A percentile compares a stretch with the other conserved stretches of the same genome.
These are phyloP conservation scores for Paraconiothyrium sp. DNA, from an alignment of 2,329 filamentous ascomycete genomes.

Conservation along the genomic window DNA sequence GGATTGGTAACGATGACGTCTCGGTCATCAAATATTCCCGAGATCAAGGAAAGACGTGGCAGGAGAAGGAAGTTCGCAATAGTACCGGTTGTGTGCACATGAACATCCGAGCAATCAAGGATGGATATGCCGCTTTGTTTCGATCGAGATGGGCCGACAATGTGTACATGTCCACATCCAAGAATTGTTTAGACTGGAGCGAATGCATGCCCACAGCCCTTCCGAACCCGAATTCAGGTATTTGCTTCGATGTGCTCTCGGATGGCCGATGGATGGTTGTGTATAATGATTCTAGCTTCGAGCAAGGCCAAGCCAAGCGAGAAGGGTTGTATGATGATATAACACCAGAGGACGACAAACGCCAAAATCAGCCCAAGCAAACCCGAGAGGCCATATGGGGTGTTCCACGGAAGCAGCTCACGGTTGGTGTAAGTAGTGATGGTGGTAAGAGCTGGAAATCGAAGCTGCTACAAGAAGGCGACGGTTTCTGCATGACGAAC, in stretches of 20 bases:
- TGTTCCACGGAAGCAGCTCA: conserved; percentile 51
- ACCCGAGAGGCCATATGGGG: conserved; percentile 57
- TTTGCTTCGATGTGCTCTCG: conserved; percentile 51
- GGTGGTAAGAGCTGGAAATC: conserved; percentile 51
- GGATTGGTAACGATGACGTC: conserved; percentile 58
- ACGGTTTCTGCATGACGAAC: conserved; percentile 59
- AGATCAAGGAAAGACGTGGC: conserved; percentile 54
- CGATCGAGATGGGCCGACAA: conserved; percentile 59
- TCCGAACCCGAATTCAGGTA: conserved; percentile 58
- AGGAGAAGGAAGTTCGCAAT: conserved; percentile 49
- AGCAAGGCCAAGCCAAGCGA: conserved; percentile 44
- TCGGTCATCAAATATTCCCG: conserved; percentile 51
- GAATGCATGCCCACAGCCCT: conserved; percentile 47
- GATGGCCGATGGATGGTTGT: conserved; percentile 51
- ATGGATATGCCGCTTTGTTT: conserved; percentile 51
- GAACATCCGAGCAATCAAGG: conserved; percentile 49
- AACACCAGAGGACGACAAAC: conserved; percentile 52
- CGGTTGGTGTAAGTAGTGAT: conserved; percentile 49
- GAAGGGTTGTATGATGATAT: conserved; percentile 59
- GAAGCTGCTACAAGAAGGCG: conserved; percentile 55
- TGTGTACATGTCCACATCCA: conserved; percentile 54
- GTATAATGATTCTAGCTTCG: conserved; percentile 54
- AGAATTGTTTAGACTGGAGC: conserved; percentile 53
- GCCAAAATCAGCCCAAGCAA: conserved; percentile 50
- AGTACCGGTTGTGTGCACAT: conserved; percentile 57